These are phyloP conservation scores for Pyrenophora teres DNA, from an alignment of 2,329 filamentous ascomycete species.

Conservation along the genomic window DNA sequence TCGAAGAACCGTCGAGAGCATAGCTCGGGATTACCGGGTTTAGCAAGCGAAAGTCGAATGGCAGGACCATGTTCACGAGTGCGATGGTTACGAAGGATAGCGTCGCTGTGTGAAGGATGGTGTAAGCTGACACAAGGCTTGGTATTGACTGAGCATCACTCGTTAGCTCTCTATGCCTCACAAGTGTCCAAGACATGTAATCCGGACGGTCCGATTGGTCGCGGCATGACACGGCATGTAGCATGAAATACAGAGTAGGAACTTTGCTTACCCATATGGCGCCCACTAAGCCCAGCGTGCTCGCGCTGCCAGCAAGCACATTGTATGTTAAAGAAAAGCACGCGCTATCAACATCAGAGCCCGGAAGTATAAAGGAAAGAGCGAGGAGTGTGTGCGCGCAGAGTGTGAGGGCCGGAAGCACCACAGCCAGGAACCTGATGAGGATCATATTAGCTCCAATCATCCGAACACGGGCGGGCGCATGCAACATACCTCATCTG, in stretches of 20 bases:
- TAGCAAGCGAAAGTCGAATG: constrained; percentile 22
- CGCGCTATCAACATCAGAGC: constrained; percentile 35
- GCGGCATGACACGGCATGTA: background rate
- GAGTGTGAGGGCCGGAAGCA: constrained; percentile 35
- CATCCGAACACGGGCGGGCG: background rate
- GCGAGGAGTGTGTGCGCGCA: constrained; percentile 33
- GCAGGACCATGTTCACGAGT: constrained; percentile 31
- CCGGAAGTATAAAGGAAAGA: constrained; percentile 27
- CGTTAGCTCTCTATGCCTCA: constrained; percentile 17
- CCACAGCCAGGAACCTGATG: constrained; percentile 34
- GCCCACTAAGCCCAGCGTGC: constrained; percentile 50
- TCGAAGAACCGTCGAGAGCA: constrained; percentile 25
- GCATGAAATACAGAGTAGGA: constrained; percentile 1
- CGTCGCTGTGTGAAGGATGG: constrained; percentile 31
- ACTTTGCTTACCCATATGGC: constrained; percentile 48
- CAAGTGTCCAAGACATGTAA: background rate
- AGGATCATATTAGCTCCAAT: background rate
- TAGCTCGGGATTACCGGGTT: constrained; percentile 30
- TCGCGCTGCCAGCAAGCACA: constrained; percentile 47
- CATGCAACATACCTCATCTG: constrained; percentile 13
- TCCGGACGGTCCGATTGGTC: background rate
- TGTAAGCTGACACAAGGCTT: constrained; percentile 33
- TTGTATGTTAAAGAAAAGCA: constrained; percentile 47
- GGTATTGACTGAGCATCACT: constrained; percentile 24
- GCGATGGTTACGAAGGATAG: constrained; percentile 36